Conservation (phyloP, 2,329 filamentous ascomycete genomes). For the Cercospora sp. region DNA sequence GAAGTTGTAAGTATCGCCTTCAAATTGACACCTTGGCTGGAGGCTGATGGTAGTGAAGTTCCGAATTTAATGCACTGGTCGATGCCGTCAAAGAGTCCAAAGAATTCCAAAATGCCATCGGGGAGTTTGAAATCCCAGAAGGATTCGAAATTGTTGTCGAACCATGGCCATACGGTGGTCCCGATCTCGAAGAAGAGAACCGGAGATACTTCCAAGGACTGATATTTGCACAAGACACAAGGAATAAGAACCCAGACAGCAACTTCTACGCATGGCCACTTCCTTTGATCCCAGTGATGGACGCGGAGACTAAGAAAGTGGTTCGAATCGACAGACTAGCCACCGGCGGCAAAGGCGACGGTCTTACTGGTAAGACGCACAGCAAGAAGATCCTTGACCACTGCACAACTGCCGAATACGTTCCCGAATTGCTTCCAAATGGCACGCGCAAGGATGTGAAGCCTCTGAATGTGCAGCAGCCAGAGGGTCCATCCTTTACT, state of each 20-base stretch:
- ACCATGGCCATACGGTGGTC: slow-evolving; percentile 37
- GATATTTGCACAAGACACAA: slow-evolving; percentile 34
- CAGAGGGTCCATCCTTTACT: slow-evolving; percentile 65
- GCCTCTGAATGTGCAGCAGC: slow-evolving; percentile 70
- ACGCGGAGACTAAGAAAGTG: slow-evolving; percentile 32
- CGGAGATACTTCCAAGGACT: slow-evolving; percentile 36
- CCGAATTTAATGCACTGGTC: slow-evolving; percentile 51
- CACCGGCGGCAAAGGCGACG: slow-evolving; percentile 35
- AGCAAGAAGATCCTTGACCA: slow-evolving; percentile 46
- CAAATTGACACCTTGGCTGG: neutral
- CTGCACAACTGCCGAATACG: slow-evolving; percentile 54
- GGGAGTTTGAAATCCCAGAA: slow-evolving; percentile 35
- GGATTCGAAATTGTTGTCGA: slow-evolving; percentile 36
- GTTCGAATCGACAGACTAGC: slow-evolving; percentile 37
- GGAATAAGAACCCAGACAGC: slow-evolving; percentile 46
- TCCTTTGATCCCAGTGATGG: slow-evolving; percentile 37
- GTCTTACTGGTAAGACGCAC: slow-evolving; percentile 43
- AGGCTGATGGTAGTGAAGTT: slow-evolving; percentile 33
- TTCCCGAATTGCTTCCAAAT: slow-evolving; percentile 42
- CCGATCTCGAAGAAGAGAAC: slow-evolving; percentile 34
- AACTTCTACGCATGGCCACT: slow-evolving; percentile 39
- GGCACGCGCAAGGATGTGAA: slow-evolving; percentile 53
- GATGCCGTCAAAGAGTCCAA: slow-evolving; percentile 53
- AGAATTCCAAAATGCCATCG: slow-evolving; percentile 33
- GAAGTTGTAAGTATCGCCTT: slow-evolving; percentile 28